Base-by-base conservation (phyloP, 805 yeast species). In the Kregervanrija delftensis region DNA sequence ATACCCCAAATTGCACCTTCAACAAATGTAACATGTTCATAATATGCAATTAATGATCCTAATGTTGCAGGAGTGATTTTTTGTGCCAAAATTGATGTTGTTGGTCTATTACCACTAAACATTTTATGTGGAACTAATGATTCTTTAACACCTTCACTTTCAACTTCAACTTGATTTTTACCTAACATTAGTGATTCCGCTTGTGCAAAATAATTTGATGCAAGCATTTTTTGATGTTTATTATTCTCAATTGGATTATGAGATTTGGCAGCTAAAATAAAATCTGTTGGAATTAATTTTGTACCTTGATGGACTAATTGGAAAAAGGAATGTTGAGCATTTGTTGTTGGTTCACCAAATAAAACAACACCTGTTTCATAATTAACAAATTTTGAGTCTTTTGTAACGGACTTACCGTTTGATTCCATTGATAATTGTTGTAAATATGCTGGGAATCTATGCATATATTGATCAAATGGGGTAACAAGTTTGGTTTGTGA, bases 1-100 rank as follows among this genome's bases (percentile, higher is more conserved):
- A 93, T 90, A 79, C 95, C 93, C 99, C 99, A 91, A 62, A 93
- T 72, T 47, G 99, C 99, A 72, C 99, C 99, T 74, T 93, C 99
- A 48, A 90, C 90, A 72, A 93, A 93, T 36, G 98, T 91, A 49
- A 88, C 79, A 66, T 89, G 96, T 73, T 93, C 99, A 74, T 93
- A 93, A 80, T 93, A 93, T 38, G 96, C 97, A 65, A 93, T 93
- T 70, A 93, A 77, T 39, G 98, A 79, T 72, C 99, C 99, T 54
- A 93, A 78, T 44, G 96, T 71, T 41, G 96, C 97, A 47, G 99
- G 99, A 33, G 98, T 91, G 65, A 91, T 86, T 72, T 87, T 80
- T 75, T 93, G 96, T 43, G 93, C 91, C 66, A 93, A 77, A 64
- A 93, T 93, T 13, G 96, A 88, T 45, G 99, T 93, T 55, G 99